Conservation (phyloP, 371 early-diverging fungal species). For the Syncephalastrum contaminatum region DNA sequence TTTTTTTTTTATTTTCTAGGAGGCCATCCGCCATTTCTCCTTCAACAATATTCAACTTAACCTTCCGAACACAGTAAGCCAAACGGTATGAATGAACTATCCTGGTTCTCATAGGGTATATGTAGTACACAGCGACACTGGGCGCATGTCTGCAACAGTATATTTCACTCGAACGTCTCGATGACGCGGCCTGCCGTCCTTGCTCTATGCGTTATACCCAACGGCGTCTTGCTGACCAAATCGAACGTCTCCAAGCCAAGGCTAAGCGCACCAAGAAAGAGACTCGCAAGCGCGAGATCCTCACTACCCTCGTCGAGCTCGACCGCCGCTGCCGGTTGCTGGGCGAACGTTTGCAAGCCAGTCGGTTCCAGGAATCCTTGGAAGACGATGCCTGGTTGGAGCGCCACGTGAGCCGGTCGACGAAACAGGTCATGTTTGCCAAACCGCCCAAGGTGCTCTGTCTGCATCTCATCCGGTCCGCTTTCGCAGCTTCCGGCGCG, state of each 20-base stretch:
- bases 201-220: conserved; percentile 62
- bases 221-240: conserved; percentile 21
- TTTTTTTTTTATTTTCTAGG: conserved; percentile 24
- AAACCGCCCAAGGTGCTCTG: conserved; percentile 56
- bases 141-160: conserved; percentile 63
- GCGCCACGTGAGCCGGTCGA: conserved; percentile 30
- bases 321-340: conserved; percentile 15
- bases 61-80: conserved; percentile 55
- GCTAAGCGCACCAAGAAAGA: conserved; percentile 39
- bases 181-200: conserved; percentile 68
- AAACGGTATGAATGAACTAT: no score
- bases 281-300: conserved; percentile 22
- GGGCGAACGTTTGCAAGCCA: conserved; percentile 2
- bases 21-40: conserved; percentile 74
- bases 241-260: conserved; percentile 38
- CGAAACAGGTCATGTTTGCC: conserved; percentile 57
- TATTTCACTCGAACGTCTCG: conserved; percentile 63
- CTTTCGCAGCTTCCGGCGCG: conserved; percentile 57
- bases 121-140: conserved; percentile 48
- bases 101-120: no score
- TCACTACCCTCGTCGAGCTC: conserved; percentile 22
- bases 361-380: conserved; percentile 2
- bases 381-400: conserved; percentile 3
- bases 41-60: conserved; percentile 71
- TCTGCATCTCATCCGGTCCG: conserved; percentile 71